Evolutionary conservation across 345 rosid genomes (phyloP), one percentile per base, ranked within the genome.

Genomic region (Linum lewisii): DNA sequence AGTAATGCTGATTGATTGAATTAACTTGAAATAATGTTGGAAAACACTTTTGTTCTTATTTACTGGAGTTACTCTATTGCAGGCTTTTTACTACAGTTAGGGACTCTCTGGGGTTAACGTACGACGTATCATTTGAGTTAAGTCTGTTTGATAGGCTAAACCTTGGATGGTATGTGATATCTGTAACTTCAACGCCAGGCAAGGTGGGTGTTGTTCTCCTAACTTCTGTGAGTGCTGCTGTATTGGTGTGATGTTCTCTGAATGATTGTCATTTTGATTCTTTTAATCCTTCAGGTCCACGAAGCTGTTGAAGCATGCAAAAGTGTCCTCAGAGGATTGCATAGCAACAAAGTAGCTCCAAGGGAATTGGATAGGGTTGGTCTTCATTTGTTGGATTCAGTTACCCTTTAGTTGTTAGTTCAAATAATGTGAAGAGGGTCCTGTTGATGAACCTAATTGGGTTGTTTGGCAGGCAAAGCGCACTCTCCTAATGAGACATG

Each of bases 71-170:
- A 38, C 59, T 62, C 58, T 60, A 16, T 68, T 16, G 59, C 86
- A 93, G 99, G 86, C 97, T 94, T 70, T 94, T 94, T 75, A 94
- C 99, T 45, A 84, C 99, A n/a, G 99, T 94, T 26, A 70, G 97
- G 65, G 97, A 94, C 69, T 90, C 99, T 65, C 97, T 90, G 75
- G 99, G 99, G 68, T 80, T 94, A 76, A 94, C 97, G 58, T 94
- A 94, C 59, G 99, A 94, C 68, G 97, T 94, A 29, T 94, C 99
- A 47, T 94, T 94, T 66, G 99, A 94, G 80, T 79, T 94, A 62
- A 90, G 86, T 82, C 80, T 94, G 58, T 90, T 90, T 68, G 99
- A 94, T 69, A 84, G 93, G 75, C 87, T 94, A 62, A 81, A 85
- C 55, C 97, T 94, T 62, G 99, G 99, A 42, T 94, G 99, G 99